phyloP scores from a whole-genome alignment of 148 eudicot genomes.

The Vaccinium corymbosum region DNA sequence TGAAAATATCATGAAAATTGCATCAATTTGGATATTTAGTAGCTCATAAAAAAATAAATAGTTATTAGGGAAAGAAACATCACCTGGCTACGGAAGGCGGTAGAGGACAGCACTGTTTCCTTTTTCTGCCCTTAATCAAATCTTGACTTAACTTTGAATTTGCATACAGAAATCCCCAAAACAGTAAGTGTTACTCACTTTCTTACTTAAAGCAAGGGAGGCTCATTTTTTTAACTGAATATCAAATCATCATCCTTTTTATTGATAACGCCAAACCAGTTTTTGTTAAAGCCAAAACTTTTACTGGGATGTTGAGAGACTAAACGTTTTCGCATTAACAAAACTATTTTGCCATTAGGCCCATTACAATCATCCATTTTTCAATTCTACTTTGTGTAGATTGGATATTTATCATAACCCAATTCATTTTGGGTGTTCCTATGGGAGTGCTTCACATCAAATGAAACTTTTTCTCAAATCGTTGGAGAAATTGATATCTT shows the following conservation, averaged over 20 bases:
- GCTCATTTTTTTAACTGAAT: background rate
- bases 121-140: background rate
- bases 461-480: background rate
- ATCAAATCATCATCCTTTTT: background rate
- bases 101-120: background rate
- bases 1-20: background rate
- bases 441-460: background rate
- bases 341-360: background rate
- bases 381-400: background rate
- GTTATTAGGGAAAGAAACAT: background rate
- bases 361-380: background rate
- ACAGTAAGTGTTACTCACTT: background rate
- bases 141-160: background rate
- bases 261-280: background rate
- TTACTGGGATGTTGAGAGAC: background rate
- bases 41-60: background rate
- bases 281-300: background rate
- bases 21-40: background rate
- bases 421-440: background rate
- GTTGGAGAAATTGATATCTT: background rate
- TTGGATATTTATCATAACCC: background rate
- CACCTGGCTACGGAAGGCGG: background rate
- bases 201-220: background rate
- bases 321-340: background rate
- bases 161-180: background rate